A percentile compares a stretch with the other conserved stretches of the same genome.
Conservation (phyloP, 257 asterid species). For the Solanum piurae region DNA sequence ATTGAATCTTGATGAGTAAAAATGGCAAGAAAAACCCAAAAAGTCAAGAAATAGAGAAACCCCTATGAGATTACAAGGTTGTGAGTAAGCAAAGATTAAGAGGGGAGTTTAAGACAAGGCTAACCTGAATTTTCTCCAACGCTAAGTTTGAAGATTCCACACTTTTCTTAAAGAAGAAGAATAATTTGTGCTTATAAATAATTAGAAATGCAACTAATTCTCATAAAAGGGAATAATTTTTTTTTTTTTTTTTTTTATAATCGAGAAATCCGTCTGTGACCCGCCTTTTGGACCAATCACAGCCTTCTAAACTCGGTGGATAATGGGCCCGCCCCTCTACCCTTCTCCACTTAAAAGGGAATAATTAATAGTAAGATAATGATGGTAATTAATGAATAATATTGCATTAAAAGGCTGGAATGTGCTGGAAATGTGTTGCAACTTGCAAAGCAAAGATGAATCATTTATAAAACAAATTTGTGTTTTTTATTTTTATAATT, state of each 20-base stretch:
- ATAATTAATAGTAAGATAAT: background rate
- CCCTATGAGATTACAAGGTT: background rate
- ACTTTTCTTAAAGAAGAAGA: background rate
- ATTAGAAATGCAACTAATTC: background rate
- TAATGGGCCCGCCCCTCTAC: too few relatives aligned
- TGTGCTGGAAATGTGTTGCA: slow-evolving; percentile 4
- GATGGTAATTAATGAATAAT: background rate
- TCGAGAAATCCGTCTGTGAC: too few relatives aligned
- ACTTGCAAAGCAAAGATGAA: background rate
- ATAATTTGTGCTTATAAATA: background rate
- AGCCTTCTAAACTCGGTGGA: too few relatives aligned
- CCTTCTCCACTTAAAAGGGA: too few relatives aligned
- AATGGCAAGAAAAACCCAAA: background rate
- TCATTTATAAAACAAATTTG: background rate
- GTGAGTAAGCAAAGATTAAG: background rate
- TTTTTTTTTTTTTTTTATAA: too few relatives aligned
- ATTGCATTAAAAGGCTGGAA: background rate
- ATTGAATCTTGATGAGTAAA: background rate
- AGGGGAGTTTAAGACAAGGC: background rate
- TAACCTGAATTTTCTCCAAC: slow-evolving; percentile 4
- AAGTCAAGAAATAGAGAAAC: background rate
- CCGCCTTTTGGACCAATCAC: too few relatives aligned
- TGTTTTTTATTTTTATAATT: background rate
- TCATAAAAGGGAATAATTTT: background rate
- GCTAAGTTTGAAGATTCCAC: slow-evolving; percentile 1